Percentiles rank a stretch among this genome's conserved stretches.
Evolutionary conservation across 2,329 filamentous ascomycete genomes (phyloP).

Genomic region (Byssoonygena ceratinophila): DNA sequence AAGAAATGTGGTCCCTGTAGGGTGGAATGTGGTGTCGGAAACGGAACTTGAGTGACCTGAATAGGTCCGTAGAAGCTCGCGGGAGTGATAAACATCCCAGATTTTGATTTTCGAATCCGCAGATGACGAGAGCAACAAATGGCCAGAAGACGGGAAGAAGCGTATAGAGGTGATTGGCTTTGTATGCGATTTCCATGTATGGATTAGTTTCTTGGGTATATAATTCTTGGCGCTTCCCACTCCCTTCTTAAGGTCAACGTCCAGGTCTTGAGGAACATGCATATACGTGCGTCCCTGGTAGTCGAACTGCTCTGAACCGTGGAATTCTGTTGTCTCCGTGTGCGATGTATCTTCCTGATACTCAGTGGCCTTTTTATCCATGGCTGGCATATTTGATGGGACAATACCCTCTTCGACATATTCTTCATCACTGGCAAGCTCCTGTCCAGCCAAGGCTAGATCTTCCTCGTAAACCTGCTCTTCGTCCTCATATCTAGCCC

Average conservation of each 20-base stretch:
- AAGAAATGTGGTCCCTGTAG: slow-evolving; percentile 71
- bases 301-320: slow-evolving; percentile 72
- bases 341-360: slow-evolving; percentile 47
- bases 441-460: slow-evolving; percentile 55
- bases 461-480: slow-evolving; percentile 61
- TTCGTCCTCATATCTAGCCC: slow-evolving; percentile 73
- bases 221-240: slow-evolving; percentile 73
- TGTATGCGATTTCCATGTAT: slow-evolving; percentile 76
- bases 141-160: slow-evolving; percentile 80
- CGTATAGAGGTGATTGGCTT: slow-evolving; percentile 80
- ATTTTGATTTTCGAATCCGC: slow-evolving; percentile 87
- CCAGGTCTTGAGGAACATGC: slow-evolving; percentile 88
- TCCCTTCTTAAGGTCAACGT: slow-evolving; percentile 74
- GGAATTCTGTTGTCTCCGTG: slow-evolving; percentile 76
- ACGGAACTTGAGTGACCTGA: slow-evolving; percentile 81
- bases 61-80: slow-evolving; percentile 82
- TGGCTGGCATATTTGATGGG: slow-evolving; percentile 40
- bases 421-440: slow-evolving; percentile 68
- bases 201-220: slow-evolving; percentile 85
- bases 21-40: slow-evolving; percentile 81
- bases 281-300: slow-evolving; percentile 96
- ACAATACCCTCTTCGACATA: slow-evolving; percentile 64
- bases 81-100: slow-evolving; percentile 86
- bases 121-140: slow-evolving; percentile 78
- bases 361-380: slow-evolving; percentile 42